Evolutionary conservation across 2,329 filamentous ascomycete genomes (phyloP).

Genomic region (Penicillium sclerotigenum): DNA sequence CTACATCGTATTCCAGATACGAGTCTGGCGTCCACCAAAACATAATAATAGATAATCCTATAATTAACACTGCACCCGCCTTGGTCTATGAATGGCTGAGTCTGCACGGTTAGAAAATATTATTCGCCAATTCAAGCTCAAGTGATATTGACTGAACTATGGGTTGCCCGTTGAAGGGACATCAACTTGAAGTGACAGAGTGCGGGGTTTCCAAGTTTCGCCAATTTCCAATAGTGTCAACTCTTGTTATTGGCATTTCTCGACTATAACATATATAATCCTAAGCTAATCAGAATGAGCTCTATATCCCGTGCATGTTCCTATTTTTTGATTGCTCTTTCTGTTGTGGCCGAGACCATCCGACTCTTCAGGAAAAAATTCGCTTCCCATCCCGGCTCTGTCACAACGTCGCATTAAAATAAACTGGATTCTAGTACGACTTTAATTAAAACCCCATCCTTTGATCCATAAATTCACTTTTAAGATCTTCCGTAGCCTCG

Average conservation of each 20-base stretch:
- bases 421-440: not conserved
- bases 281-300: constrained; percentile 5
- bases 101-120: too few species aligned
- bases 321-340: constrained; percentile 1
- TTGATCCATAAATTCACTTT: not conserved
- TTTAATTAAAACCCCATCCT: not conserved
- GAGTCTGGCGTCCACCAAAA: too few species aligned
- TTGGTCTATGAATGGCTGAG: too few species aligned
- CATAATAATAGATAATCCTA: too few species aligned
- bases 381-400: not conserved
- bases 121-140: too few species aligned
- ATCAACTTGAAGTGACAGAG: not conserved
- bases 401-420: not conserved
- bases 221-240: not conserved
- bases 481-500: not conserved
- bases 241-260: not conserved
- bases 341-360: constrained; percentile 3
- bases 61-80: too few species aligned
- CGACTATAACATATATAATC: not conserved
- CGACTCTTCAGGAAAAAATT: not conserved
- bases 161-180: not conserved
- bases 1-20: too few species aligned
- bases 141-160: not conserved
- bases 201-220: not conserved
- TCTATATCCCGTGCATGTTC: constrained; percentile 3